Evolutionary conservation across 805 yeast species (phyloP).

Genomic region (Schwanniomyces vanrijiae): DNA sequence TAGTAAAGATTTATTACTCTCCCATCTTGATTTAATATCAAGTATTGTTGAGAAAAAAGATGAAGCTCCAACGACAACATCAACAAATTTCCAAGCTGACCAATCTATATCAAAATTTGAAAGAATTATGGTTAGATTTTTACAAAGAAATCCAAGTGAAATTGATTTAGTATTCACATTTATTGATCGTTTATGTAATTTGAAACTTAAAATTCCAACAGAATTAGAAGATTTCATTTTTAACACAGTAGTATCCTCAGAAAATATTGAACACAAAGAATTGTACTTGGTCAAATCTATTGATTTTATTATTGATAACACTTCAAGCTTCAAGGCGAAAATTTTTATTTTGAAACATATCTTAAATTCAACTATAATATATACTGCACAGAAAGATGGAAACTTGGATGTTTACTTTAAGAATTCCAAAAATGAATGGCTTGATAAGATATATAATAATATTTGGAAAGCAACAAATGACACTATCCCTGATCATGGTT

Average conservation of each 20-base stretch:
- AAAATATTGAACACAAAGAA: constrained; percentile 47
- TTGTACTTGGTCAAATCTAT: constrained; percentile 53
- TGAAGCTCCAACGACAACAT: constrained; percentile 49
- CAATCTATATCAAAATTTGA: constrained; percentile 70
- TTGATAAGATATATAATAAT: constrained; percentile 56
- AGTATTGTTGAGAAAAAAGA: constrained; percentile 44
- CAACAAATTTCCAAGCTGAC: constrained; percentile 66
- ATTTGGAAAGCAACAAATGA: constrained; percentile 74
- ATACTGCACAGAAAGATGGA: constrained; percentile 54
- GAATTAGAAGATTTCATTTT: constrained; percentile 59
- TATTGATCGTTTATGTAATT: constrained; percentile 39
- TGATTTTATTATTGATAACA: constrained; percentile 45
- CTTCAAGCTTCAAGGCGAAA: constrained; percentile 50
- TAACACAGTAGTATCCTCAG: constrained; percentile 50
- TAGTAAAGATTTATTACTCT: constrained; percentile 47
- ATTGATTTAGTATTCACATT: constrained; percentile 28
- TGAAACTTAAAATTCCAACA: constrained; percentile 46
- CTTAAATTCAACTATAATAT: constrained; percentile 63
- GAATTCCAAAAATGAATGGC: constrained; percentile 51
- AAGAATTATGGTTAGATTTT: constrained; percentile 26
- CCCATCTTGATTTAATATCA: constrained; percentile 42
- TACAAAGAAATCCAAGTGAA: constrained; percentile 23
- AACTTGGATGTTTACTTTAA: constrained; percentile 47
- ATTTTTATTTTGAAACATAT: constrained; percentile 57
- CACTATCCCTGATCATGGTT: constrained; percentile 48